Evolutionary conservation across 192 early-diverging fungal species (phyloP).

Genomic region (Coemansia asiatica): DNA sequence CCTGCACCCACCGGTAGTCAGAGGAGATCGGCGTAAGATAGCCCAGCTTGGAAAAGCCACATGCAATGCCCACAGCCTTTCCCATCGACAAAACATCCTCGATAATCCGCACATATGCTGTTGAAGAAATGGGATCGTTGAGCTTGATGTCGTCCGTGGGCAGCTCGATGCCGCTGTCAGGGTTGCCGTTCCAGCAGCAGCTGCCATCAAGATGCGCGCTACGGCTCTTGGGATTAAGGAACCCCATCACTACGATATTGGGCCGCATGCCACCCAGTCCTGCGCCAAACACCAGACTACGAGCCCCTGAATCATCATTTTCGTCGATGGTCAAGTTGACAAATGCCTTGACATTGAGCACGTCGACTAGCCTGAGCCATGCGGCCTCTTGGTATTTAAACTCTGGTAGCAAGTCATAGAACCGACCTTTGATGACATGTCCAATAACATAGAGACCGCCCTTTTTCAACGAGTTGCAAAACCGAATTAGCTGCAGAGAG

Average conservation of each 20-base stretch:
- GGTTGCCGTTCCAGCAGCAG: background rate
- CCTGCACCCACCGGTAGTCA: conserved; percentile 2
- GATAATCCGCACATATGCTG: conserved; percentile 69
- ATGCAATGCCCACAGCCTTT: conserved; percentile 68
- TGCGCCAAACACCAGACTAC: conserved; percentile 61
- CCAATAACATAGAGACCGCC: conserved; percentile 68
- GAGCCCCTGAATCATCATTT: conserved; percentile 55
- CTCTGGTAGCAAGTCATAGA: conserved; percentile 56
- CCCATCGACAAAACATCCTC: conserved; percentile 66
- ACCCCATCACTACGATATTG: conserved; percentile 66
- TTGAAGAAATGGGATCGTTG: conserved; percentile 58
- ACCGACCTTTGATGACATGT: conserved; percentile 61
- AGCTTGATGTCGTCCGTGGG: conserved; percentile 60
- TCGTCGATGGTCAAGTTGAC: conserved; percentile 59
- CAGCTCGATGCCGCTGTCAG: conserved; percentile 27
- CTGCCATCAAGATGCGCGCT: background rate
- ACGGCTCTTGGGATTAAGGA: conserved; percentile 42
- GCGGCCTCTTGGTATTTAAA: conserved; percentile 55
- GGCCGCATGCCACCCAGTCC: conserved; percentile 70
- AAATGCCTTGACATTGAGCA: conserved; percentile 64
- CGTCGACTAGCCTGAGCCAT: conserved; percentile 65
- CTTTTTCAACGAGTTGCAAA: conserved; percentile 71
- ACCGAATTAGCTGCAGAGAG: conserved; percentile 60
- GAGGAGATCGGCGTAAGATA: conserved; percentile 17
- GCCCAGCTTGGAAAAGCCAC: conserved; percentile 62